Base-by-base conservation (phyloP, 1,284 basidiomycete species). In the Sanguinoderma infundibulare region DNA sequence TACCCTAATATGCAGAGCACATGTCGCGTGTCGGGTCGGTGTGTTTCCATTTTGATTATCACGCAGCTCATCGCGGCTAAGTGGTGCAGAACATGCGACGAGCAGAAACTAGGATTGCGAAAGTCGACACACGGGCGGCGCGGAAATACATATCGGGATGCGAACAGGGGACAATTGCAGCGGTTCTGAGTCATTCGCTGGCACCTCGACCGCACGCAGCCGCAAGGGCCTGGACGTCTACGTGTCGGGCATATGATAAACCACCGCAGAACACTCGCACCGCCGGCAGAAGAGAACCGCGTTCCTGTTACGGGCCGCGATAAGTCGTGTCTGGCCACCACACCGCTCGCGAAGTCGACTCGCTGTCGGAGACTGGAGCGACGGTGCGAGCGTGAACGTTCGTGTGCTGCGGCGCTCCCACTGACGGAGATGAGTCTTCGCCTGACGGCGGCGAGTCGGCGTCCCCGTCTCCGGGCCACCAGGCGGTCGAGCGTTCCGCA, bases 401-500 rank as follows among this genome's bases (percentile, higher is more conserved):
- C 64, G 59, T 65, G 61, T 65, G 61, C 64, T 63, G 64, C 64
- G 64, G 64, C 64, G 61, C 56, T 44, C 51, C 53, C 42, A 53
- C 26, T 55, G 64, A 61, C 56, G 55, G 61, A 54, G 57, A 64
- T 59, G 62, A 58, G n/a, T 52, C 40, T 20, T 42, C 44, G 59
- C 49, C 30, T 24, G 52, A 58, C 59, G 56, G 57, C 54, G 64
- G 57, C 60, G 53, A 49, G 35, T 24, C 50, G 51, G 59, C 36
- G 53, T 58, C 62, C 35, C 57, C 64, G 61, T 57, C 63, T 30
- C 60, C 70, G 61, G 74, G 66, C 79, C 79, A 80, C 53, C 64
- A 65, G 42, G 71, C 77, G 53, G 80, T 82, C 57, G 78, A 83
- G 53, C 81, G 80, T 72, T 82, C 81, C 63, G 77, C 77, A 62